Evolutionary conservation across 2,329 filamentous ascomycete species (phyloP).

Genomic region (Alternaria postmessia): DNA sequence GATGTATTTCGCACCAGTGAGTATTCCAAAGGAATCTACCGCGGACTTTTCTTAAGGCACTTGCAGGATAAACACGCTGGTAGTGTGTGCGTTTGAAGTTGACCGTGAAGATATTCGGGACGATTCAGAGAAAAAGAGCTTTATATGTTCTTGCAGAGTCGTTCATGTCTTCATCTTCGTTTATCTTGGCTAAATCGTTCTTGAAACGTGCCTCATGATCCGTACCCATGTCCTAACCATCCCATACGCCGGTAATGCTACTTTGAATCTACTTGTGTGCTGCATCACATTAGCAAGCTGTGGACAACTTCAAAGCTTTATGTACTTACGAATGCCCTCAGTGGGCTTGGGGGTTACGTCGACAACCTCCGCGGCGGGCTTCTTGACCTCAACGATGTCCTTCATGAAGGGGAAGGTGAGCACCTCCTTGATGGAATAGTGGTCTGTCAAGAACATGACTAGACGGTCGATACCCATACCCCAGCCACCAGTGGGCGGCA

Average conservation of each 20-base stretch:
- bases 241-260: constrained; percentile 25
- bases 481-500: constrained; percentile 93
- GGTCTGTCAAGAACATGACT: constrained; percentile 95
- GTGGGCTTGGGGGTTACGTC: constrained; percentile 66
- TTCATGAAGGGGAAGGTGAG: constrained; percentile 98
- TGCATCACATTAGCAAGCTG: constrained; percentile 15
- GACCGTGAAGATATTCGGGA: background rate
- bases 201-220: constrained; percentile 22
- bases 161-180: constrained; percentile 2
- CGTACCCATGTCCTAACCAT: constrained; percentile 1
- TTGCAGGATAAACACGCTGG: background rate
- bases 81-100: background rate
- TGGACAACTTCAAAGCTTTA: background rate
- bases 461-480: constrained; percentile 95
- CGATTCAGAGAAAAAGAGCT: background rate
- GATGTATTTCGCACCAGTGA: background rate
- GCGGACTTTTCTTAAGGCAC: background rate
- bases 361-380: constrained; percentile 68
- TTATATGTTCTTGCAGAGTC: background rate
- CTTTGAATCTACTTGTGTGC: constrained; percentile 32
- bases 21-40: background rate
- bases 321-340: constrained; percentile 63
- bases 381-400: constrained; percentile 60
- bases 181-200: constrained; percentile 3
- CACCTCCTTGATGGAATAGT: constrained; percentile 96